Percentiles rank a stretch among this genome's conserved stretches.
Evolutionary conservation across 345 rosid species (phyloP).

Genomic region (Luvunga scandens): DNA sequence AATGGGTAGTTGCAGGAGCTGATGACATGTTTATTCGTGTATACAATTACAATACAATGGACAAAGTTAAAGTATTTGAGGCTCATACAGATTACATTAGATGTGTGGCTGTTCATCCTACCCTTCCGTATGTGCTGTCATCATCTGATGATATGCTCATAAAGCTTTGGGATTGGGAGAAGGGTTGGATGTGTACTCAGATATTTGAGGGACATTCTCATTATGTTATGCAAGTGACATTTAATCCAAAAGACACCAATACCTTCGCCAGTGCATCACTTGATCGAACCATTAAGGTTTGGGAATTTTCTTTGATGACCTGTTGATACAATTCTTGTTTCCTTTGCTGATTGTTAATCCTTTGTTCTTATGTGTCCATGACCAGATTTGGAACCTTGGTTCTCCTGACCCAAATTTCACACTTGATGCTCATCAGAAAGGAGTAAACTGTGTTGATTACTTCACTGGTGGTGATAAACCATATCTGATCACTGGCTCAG

Average conservation of each 20-base stretch:
- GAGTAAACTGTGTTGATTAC: conserved; percentile 91
- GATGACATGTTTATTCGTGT: conserved; percentile 95
- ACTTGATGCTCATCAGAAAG: conserved; percentile 93
- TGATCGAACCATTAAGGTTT: conserved; percentile 93
- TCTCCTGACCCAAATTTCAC: conserved; percentile 93
- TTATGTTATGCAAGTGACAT: conserved; percentile 98
- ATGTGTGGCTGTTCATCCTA: conserved; percentile 95
- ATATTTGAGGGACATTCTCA: conserved; percentile 98
- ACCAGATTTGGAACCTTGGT: conserved; percentile 94
- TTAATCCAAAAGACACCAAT: conserved; percentile 94
- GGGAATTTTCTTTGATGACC: not conserved
- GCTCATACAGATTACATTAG: conserved; percentile 98
- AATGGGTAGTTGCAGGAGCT: conserved; percentile 98
- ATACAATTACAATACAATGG: conserved; percentile 95
- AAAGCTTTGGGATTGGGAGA: conserved; percentile 99
- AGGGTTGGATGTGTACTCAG: conserved; percentile 96
- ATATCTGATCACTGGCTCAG: conserved; percentile 86
- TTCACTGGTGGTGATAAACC: conserved; percentile 96
- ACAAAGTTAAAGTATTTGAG: conserved; percentile 90
- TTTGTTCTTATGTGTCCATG: conserved; percentile 19
- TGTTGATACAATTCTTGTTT: not conserved
- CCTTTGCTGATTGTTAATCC: conserved; percentile 12
- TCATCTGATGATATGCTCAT: conserved; percentile 99
- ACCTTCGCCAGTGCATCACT: conserved; percentile 99
- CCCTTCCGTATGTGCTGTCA: conserved; percentile 90